A percentile compares a stretch with the other conserved stretches of the same genome.
Evolutionary conservation across 495 filamentous ascomycete species (phyloP).

Genomic region (Clavariopsis aquatica): DNA sequence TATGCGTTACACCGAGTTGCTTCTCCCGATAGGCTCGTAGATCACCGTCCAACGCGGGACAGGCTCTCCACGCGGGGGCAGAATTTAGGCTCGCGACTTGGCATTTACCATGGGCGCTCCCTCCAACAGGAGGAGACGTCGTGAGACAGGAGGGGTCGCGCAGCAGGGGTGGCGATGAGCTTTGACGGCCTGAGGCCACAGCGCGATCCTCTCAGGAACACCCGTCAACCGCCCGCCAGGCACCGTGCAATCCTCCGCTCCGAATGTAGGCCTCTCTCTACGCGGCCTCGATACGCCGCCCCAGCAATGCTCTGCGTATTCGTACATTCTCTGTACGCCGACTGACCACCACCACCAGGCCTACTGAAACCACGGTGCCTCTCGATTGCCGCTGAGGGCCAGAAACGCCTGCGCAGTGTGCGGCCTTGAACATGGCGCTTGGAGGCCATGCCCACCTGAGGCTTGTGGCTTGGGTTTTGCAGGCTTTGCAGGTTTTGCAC

Average conservation of each 20-base stretch:
- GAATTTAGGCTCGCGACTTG: constrained; percentile 11
- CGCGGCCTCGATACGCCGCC: neutral
- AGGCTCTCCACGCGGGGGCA: constrained; percentile 16
- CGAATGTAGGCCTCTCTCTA: neutral
- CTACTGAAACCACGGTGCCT: constrained; percentile 1
- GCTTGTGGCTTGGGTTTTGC: no score
- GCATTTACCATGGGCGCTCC: neutral
- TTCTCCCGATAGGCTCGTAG: neutral
- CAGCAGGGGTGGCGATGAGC: neutral
- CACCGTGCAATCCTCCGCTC: neutral
- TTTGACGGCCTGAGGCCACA: neutral
- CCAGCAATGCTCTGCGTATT: neutral
- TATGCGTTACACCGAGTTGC: constrained; percentile 3
- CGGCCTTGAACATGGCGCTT: neutral
- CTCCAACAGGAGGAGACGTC: neutral
- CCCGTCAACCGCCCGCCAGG: constrained; percentile 5
- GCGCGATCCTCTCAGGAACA: constrained; percentile 6
- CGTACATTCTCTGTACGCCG: neutral
- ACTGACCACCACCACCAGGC: neutral
- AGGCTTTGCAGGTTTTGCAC: no score
- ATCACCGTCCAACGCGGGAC: neutral
- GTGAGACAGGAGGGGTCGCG: constrained; percentile 24
- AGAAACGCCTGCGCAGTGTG: no score
- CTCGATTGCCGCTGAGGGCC: neutral
- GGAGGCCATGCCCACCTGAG: neutral